Conservation (phyloP, 1,284 basidiomycete species). For the Pseudozyma hubeiensis region DNA sequence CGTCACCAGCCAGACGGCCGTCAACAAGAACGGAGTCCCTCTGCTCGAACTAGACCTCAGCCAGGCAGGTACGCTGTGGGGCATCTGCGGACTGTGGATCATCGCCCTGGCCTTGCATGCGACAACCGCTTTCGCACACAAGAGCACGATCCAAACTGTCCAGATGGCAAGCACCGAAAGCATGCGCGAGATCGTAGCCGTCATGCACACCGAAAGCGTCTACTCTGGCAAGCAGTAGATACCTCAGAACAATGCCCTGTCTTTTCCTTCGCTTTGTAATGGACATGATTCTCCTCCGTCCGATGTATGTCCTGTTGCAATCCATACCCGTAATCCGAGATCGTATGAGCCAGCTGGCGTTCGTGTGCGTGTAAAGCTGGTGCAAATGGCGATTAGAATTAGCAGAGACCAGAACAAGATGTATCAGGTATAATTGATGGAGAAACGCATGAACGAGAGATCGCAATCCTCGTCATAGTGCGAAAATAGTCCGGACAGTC, state of each 20-base stretch:
- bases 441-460: too few species aligned
- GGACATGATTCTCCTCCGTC: too few species aligned
- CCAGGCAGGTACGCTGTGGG: conserved; percentile 48
- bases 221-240: conserved; percentile 36
- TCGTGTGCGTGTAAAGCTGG: background rate
- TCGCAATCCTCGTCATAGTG: too few species aligned
- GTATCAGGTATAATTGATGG: conserved; percentile 19
- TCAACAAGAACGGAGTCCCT: conserved; percentile 22
- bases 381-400: conserved; percentile 9
- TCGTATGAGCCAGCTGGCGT: background rate
- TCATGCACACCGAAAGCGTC: conserved; percentile 49
- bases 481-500: too few species aligned
- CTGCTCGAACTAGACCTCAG: conserved; percentile 43
- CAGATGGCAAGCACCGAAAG: conserved; percentile 37
- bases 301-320: background rate
- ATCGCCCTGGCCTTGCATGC: conserved; percentile 34
- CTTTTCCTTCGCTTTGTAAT: conserved; percentile 2
- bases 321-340: background rate
- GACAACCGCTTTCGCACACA: conserved; percentile 42
- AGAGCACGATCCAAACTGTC: conserved; percentile 45
- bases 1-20: conserved; percentile 16
- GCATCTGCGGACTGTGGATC: conserved; percentile 48
- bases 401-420: conserved; percentile 14
- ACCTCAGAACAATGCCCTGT: background rate
- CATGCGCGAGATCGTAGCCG: conserved; percentile 42